Evolutionary conservation across 352 stramenopile species (phyloP).

Genomic region (Phytophthora sp.): DNA sequence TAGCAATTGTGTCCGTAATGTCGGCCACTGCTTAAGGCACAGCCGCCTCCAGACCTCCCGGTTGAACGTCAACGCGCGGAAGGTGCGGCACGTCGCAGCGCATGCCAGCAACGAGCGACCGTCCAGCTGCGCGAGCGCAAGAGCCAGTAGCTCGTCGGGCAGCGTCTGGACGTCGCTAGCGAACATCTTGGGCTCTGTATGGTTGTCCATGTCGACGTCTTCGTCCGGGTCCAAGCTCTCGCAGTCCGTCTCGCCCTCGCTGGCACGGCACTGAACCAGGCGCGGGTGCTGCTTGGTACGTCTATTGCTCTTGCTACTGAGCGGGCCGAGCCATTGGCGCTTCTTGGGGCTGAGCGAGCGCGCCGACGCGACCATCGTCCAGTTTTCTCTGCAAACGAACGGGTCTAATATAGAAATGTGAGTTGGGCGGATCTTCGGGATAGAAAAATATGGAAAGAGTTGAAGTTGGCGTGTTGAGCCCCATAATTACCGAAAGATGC

Average conservation of each 20-base stretch:
- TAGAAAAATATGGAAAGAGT: slow-evolving; percentile 21
- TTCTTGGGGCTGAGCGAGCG: slow-evolving; percentile 46
- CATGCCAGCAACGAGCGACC: slow-evolving; percentile 61
- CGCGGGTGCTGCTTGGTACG: slow-evolving; percentile 32
- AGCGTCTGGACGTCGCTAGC: slow-evolving; percentile 42
- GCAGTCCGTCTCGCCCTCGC: slow-evolving; percentile 42
- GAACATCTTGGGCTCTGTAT: background rate
- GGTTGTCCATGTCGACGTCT: slow-evolving; percentile 31
- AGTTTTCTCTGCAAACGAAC: background rate
- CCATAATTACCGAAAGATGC: background rate
- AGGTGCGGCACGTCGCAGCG: slow-evolving; percentile 48
- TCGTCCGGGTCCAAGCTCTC: slow-evolving; percentile 29
- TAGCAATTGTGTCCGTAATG: slow-evolving; percentile 57
- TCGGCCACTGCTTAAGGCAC: slow-evolving; percentile 66
- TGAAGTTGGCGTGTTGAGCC: slow-evolving; percentile 15
- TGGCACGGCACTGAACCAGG: slow-evolving; percentile 42
- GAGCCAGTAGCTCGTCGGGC: slow-evolving; percentile 58
- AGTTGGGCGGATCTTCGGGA: slow-evolving; percentile 2
- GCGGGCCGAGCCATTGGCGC: slow-evolving; percentile 45
- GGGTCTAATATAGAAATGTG: background rate
- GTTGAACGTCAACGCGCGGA: slow-evolving; percentile 58
- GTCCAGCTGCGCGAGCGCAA: slow-evolving; percentile 58
- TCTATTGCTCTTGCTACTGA: slow-evolving; percentile 20
- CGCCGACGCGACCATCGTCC: slow-evolving; percentile 16
- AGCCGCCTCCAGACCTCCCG: slow-evolving; percentile 72